These are phyloP conservation scores for Aspergillus heteromorphus DNA, from an alignment of 495 filamentous ascomycete genomes.

Conservation along the genomic window DNA sequence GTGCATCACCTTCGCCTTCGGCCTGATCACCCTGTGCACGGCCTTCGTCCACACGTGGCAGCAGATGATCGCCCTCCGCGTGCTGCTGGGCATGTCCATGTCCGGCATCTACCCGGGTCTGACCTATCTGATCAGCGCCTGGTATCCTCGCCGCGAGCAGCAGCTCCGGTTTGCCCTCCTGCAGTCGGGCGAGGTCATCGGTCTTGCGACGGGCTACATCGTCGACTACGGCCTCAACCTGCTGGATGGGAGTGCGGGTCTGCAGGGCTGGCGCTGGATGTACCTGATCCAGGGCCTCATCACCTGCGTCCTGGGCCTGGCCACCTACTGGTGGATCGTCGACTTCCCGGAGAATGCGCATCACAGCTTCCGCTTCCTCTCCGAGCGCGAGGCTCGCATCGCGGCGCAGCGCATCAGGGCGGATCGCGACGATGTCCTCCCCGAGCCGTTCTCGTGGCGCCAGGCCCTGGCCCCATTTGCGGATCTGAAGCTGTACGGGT, in stretches of 20 bases:
- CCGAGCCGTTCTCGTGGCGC: slow-evolving; percentile 54
- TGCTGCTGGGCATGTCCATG: slow-evolving; percentile 64
- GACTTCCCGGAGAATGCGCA: slow-evolving; percentile 70
- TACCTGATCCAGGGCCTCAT: slow-evolving; percentile 65
- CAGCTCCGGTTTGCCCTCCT: slow-evolving; percentile 72
- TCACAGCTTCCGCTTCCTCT: slow-evolving; percentile 58
- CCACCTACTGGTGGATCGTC: slow-evolving; percentile 73
- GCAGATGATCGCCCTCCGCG: slow-evolving; percentile 67
- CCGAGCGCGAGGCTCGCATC: slow-evolving; percentile 50
- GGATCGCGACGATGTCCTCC: slow-evolving; percentile 61
- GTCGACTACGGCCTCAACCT: slow-evolving; percentile 69
- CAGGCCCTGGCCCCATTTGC: slow-evolving; percentile 56
- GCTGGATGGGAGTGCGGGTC: slow-evolving; percentile 50
- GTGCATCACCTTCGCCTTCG: slow-evolving; percentile 62
- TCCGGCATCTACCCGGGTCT: slow-evolving; percentile 68
- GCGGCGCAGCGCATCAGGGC: slow-evolving; percentile 53
- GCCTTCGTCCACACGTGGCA: slow-evolving; percentile 63
- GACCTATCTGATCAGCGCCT: slow-evolving; percentile 65
- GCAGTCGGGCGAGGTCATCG: slow-evolving; percentile 62
- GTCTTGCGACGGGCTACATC: slow-evolving; percentile 65
- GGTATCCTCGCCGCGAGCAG: slow-evolving; percentile 68
- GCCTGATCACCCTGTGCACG: slow-evolving; percentile 66
- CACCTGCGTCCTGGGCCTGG: slow-evolving; percentile 58
- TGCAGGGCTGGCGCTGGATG: slow-evolving; percentile 76
- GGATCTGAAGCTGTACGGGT: slow-evolving; percentile 70